Base-by-base conservation (phyloP, 164 flowering plant genomes). In the Kingdonia uniflora region DNA sequence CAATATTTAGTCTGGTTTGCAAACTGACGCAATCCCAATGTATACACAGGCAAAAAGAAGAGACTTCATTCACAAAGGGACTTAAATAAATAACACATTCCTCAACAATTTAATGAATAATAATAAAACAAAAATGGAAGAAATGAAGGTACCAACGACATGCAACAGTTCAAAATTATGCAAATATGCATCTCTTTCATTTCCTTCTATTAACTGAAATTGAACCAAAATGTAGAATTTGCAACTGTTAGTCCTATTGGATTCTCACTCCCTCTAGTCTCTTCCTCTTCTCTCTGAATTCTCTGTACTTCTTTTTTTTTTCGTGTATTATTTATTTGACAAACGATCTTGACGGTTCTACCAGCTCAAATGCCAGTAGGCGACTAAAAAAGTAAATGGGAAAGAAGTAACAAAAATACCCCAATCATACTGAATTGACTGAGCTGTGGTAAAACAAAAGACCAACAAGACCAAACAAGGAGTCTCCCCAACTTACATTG, bases 311-410 rank as follows among this genome's bases (percentile, higher is more conserved):
- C 17, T 14, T 29, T 41, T 41, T 14, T 41, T 4, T 16, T 11
- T 3, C 35, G 35, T 29, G 8, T 41, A 10, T 59, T 63, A 52
- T 63, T 55, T 55, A 63, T 63, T 62, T 59, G 56, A 55, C 39
- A 7, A 24, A 45, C 39, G 45, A 51, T 55, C 74, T 10, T 71
- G 51, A 65, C 56, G 49, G 74, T 41, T 42, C 75, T 59, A 67
- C 68, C 75, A 71, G 73, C 63, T 45, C 59, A 63, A 73, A 71
- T 66, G 74, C 76, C 71, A 57, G 29, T 19, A 58, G 19, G 45
- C 33, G 49, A 46, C 59, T 41, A 23, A 35, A 54, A 55, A 48
- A 54, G 43, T 19, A 25, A 25, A 40, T 8, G 2, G 12, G 23
- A 55, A 39, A 21, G 11, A 3, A 48, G 42, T 20, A 39, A 57